Evolutionary conservation across 1,139 yeast genomes (phyloP).

Genomic region (Yamadazyma blattariae): DNA sequence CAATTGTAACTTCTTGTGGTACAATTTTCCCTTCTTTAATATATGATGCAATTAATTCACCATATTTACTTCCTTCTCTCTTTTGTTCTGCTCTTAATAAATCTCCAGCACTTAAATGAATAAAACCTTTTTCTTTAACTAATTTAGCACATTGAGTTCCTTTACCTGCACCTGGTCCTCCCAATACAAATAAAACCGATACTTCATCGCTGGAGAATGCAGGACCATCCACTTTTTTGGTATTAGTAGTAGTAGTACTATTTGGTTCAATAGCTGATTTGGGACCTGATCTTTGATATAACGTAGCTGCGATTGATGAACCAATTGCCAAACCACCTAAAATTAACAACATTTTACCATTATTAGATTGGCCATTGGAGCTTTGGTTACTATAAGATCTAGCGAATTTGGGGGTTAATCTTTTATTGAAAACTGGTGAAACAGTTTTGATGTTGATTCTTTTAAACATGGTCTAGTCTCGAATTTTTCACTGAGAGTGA

Average conservation of each 20-base stretch:
- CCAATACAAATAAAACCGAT: constrained; percentile 83
- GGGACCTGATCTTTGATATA: constrained; percentile 45
- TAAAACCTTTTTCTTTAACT: constrained; percentile 76
- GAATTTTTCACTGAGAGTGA: too few relatives aligned
- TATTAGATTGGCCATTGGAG: constrained; percentile 11
- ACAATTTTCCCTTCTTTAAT: constrained; percentile 89
- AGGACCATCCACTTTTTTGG: constrained; percentile 4
- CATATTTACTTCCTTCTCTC: constrained; percentile 79
- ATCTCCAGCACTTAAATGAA: constrained; percentile 94
- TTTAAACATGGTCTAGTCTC: too few relatives aligned
- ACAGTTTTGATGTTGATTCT: too few relatives aligned
- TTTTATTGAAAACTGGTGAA: too few relatives aligned
- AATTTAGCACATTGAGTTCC: constrained; percentile 93
- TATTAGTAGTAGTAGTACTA: constrained; percentile 17
- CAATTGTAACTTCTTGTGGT: constrained; percentile 93
- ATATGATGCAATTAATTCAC: constrained; percentile 77
- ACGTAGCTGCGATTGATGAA: constrained; percentile 43
- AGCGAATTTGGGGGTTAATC: too few relatives aligned
- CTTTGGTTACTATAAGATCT: too few relatives aligned
- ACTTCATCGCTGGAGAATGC: constrained; percentile 63
- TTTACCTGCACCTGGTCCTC: constrained; percentile 93
- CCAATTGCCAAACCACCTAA: constrained; percentile 44
- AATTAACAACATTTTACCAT: constrained; percentile 25
- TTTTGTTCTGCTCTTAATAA: constrained; percentile 87
- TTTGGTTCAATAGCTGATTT: constrained; percentile 46